Conservation (phyloP, 202 grass and related monocot genomes). For the Zoysia matrella region DNA sequence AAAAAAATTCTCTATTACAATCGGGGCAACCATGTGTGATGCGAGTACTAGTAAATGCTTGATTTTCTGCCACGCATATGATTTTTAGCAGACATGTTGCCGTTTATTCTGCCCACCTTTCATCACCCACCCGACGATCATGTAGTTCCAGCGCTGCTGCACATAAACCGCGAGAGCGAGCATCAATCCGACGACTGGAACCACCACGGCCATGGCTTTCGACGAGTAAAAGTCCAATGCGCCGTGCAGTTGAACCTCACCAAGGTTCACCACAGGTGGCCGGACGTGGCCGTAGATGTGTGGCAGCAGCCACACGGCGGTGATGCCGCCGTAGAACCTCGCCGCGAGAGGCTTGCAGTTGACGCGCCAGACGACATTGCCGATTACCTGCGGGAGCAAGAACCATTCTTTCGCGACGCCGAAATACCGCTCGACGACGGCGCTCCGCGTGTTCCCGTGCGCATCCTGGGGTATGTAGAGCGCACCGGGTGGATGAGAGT, state of each 20-base stretch:
- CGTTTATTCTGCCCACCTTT: slow-evolving; percentile 77
- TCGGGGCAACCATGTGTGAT: no score
- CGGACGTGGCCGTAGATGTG: slow-evolving; percentile 88
- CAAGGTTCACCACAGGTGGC: slow-evolving; percentile 75
- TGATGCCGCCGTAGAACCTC: slow-evolving; percentile 81
- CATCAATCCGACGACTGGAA: slow-evolving; percentile 59
- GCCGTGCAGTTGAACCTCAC: slow-evolving; percentile 80
- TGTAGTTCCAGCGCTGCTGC: slow-evolving; percentile 93
- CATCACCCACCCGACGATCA: slow-evolving; percentile 68
- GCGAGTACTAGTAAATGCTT: no score
- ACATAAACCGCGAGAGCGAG: slow-evolving; percentile 66
- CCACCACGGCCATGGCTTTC: slow-evolving; percentile 63
- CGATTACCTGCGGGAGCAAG: slow-evolving; percentile 84
- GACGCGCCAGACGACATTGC: slow-evolving; percentile 86
- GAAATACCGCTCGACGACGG: slow-evolving; percentile 82
- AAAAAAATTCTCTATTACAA: no score
- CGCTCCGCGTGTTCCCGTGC: slow-evolving; percentile 69
- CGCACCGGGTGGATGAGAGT: slow-evolving; percentile 58
- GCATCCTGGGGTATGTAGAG: slow-evolving; percentile 72
- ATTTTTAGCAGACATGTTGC: slow-evolving; percentile 47
- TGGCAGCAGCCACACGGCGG: slow-evolving; percentile 77
- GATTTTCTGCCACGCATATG: no score
- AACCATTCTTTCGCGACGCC: slow-evolving; percentile 82
- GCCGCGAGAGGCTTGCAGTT: slow-evolving; percentile 75
- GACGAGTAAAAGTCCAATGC: slow-evolving; percentile 87